Percentiles rank a stretch among this genome's conserved stretches.
These are phyloP conservation scores for Hydnomerulius pinastri DNA, from an alignment of 768 basidiomycete genomes.

Conservation along the genomic window DNA sequence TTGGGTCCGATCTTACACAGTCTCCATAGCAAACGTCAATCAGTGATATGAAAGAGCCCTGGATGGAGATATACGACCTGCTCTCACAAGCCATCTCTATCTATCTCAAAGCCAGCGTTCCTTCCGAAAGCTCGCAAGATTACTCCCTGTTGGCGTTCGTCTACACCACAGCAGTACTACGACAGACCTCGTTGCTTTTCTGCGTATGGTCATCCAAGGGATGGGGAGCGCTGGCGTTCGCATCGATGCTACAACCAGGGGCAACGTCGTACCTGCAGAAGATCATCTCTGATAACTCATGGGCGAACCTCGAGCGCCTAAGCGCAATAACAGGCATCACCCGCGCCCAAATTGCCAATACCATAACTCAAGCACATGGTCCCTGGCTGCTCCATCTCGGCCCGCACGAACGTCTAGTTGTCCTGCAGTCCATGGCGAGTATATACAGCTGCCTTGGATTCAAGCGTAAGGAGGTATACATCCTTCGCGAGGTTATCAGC, in stretches of 20 bases:
- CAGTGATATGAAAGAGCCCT: slow-evolving; percentile 62
- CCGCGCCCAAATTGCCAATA: slow-evolving; percentile 62
- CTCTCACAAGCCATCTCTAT: slow-evolving; percentile 60
- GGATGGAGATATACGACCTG: slow-evolving; percentile 76
- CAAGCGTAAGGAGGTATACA: slow-evolving; percentile 83
- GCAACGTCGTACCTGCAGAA: slow-evolving; percentile 61
- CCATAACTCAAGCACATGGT: slow-evolving; percentile 76
- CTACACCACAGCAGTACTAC: slow-evolving; percentile 64
- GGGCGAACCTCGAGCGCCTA: slow-evolving; percentile 62
- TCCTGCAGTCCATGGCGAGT: slow-evolving; percentile 70
- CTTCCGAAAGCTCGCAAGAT: slow-evolving; percentile 53
- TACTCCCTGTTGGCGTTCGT: slow-evolving; percentile 67
- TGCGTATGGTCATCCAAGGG: slow-evolving; percentile 86
- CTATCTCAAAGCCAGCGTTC: slow-evolving; percentile 60
- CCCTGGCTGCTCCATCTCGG: slow-evolving; percentile 86
- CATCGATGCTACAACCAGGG: slow-evolving; percentile 69
- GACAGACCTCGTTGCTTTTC: slow-evolving; percentile 74
- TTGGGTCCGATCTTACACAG: slow-evolving; percentile 2
- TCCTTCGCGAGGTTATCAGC: slow-evolving; percentile 83
- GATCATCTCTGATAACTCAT: slow-evolving; percentile 50
- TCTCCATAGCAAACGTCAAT: slow-evolving; percentile 54
- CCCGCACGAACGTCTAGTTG: slow-evolving; percentile 68
- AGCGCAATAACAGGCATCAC: slow-evolving; percentile 69
- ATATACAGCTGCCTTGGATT: slow-evolving; percentile 83
- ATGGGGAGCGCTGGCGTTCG: slow-evolving; percentile 79